A percentile compares a stretch with the other conserved stretches of the same genome.
These are phyloP conservation scores for Phytophthora citricola DNA, from an alignment of 352 stramenopile genomes.

Conservation along the genomic window DNA sequence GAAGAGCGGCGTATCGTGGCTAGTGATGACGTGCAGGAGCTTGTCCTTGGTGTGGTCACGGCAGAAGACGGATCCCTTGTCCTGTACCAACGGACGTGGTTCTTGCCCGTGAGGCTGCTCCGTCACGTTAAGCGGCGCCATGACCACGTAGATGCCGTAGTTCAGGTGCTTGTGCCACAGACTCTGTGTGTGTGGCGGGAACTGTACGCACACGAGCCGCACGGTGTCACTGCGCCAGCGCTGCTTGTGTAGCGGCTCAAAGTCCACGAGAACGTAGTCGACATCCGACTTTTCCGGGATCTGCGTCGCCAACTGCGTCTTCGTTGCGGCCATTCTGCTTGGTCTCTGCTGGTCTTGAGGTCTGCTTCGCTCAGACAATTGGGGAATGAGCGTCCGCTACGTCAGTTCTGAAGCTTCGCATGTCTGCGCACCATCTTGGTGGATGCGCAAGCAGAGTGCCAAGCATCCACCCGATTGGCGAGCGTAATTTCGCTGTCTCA, in stretches of 20 bases:
- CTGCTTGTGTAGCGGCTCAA: slow-evolving; percentile 53
- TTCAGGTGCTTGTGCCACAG: slow-evolving; percentile 59
- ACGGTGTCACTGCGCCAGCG: slow-evolving; percentile 46
- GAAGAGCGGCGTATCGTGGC: slow-evolving; percentile 34
- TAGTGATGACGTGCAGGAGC: slow-evolving; percentile 48
- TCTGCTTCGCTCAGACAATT: slow-evolving; percentile 1
- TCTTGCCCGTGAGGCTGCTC: slow-evolving; percentile 38
- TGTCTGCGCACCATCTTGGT: slow-evolving; percentile 23
- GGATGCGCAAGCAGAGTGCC: slow-evolving; percentile 16
- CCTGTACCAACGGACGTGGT: slow-evolving; percentile 33
- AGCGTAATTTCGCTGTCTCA: slow-evolving; percentile 14
- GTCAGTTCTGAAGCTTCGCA: slow-evolving; percentile 16
- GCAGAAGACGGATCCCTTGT: slow-evolving; percentile 51
- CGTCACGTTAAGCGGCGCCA: slow-evolving; percentile 42
- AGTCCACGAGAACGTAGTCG: slow-evolving; percentile 50
- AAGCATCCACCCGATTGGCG: slow-evolving; percentile 7
- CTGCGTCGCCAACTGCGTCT: background rate
- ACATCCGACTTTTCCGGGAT: slow-evolving; percentile 18
- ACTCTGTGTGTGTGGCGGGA: slow-evolving; percentile 46
- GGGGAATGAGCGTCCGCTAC: slow-evolving; percentile 19
- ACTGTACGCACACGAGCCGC: slow-evolving; percentile 48
- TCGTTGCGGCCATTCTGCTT: slow-evolving; percentile 9
- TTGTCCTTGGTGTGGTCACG: slow-evolving; percentile 58
- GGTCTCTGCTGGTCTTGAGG: slow-evolving; percentile 3
- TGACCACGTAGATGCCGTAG: slow-evolving; percentile 58